Base-by-base conservation (phyloP, 1,139 yeast genomes). In the Protomyces lactucae-debilis region DNA sequence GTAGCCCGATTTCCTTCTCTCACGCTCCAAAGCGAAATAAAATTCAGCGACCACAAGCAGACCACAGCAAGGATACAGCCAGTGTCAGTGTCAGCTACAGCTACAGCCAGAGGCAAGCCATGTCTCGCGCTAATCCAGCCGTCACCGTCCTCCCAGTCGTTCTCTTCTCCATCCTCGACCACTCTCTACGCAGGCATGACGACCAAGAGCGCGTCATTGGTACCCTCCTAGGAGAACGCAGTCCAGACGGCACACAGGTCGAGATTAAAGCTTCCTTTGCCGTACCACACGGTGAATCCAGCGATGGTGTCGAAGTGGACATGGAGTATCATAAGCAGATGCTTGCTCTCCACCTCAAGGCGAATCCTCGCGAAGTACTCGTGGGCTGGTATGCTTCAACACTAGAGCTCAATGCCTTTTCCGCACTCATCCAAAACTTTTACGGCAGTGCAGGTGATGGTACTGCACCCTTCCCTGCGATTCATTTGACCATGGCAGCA, bases 371-470 rank as follows among this genome's bases (percentile, higher is more conserved):
- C 74, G 89, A 86, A 71, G 80, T 82, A 60, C 88, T 90, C 64
- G 82, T 90, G 66, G 97, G 97, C 65, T 90, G 97, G 97, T 89
- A 88, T 75, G 88, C 95, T 61, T 85, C 92, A 43, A 78, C 83
- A 52, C 76, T 81, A 25, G 82, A 80, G 69, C 82, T 90, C 69
- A 92, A 88, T 76, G 82, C 85, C 67, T 83, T 87, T 73, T 85
- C 95, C 32, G 88, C 89, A n/a, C 81, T 90, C 70, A 85, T 90
- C 72, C 96, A 90, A 74, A 95, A 87, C 73, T 87, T 89, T 74
- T 90, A 87, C 76, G 80, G 86, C 55, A 72, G 78, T 23, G 64
- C 60, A 51, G 56, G 63, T 18, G 68, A 65, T 28, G 65, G 61
- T 16, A 60, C 64, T 5, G 83, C 76, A 73, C 93, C 95, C 43